phyloP scores from a whole-genome alignment of 2,329 filamentous ascomycete genomes.

The Hypoxylon sp. region DNA sequence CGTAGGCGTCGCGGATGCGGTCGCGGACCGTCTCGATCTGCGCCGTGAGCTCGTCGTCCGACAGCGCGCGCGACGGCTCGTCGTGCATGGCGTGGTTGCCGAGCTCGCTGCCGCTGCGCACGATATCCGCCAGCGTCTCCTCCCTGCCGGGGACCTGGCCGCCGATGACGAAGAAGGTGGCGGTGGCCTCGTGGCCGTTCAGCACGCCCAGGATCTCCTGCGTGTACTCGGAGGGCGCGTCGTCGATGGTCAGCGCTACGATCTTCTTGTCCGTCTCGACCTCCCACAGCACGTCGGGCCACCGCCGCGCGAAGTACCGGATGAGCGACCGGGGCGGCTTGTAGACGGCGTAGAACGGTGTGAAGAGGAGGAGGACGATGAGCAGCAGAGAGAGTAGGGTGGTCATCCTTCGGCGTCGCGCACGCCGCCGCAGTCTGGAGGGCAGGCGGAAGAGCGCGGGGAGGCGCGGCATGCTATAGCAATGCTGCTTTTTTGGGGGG shows the following conservation, averaged over 20 bases:
- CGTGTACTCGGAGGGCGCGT: constrained; percentile 83
- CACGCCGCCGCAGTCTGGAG: constrained; percentile 69
- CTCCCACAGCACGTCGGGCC: constrained; percentile 86
- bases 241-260: constrained; percentile 88
- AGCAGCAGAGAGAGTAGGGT: constrained; percentile 64
- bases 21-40: constrained; percentile 75
- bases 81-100: constrained; percentile 93
- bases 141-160: constrained; percentile 75
- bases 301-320: constrained; percentile 76
- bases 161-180: constrained; percentile 93
- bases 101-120: constrained; percentile 77
- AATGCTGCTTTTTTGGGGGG: constrained; percentile 6
- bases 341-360: constrained; percentile 79
- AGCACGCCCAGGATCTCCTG: constrained; percentile 77
- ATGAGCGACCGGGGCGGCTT: constrained; percentile 83
- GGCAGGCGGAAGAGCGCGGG: constrained; percentile 68
- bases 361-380: constrained; percentile 54
- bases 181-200: constrained; percentile 74
- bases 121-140: constrained; percentile 68
- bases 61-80: constrained; percentile 77
- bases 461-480: constrained; percentile 54
- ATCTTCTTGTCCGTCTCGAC: constrained; percentile 72
- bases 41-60: constrained; percentile 68
- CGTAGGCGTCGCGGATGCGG: constrained; percentile 56
- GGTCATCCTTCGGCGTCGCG: constrained; percentile 71